These are phyloP conservation scores for Pleurotus sapidus DNA, from an alignment of 768 basidiomycete genomes.

Conservation along the genomic window DNA sequence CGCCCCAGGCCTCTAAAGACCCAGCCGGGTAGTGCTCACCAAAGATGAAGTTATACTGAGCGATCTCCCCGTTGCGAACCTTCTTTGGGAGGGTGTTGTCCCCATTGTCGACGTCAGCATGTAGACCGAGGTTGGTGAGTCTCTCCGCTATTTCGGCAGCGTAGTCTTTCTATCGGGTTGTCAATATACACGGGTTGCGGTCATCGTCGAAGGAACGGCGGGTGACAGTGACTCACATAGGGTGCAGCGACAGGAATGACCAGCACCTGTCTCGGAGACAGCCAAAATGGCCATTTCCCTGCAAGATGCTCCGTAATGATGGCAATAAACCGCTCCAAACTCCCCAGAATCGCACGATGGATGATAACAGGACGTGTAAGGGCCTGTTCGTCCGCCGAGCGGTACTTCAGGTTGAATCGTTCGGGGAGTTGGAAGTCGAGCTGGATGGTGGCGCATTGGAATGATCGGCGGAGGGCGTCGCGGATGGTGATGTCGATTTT, in stretches of 20 bases:
- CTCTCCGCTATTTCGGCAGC: slow-evolving; percentile 75
- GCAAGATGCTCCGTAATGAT: slow-evolving; percentile 97
- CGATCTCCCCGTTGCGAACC: slow-evolving; percentile 94
- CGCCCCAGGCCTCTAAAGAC: neutral
- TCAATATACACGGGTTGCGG: neutral
- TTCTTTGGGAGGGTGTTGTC: slow-evolving; percentile 95
- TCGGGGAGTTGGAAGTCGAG: slow-evolving; percentile 98
- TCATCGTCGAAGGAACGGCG: neutral
- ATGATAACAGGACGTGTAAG: slow-evolving; percentile 92
- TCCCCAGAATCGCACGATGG: slow-evolving; percentile 94
- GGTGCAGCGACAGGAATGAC: slow-evolving; percentile 92
- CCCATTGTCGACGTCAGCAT: slow-evolving; percentile 89
- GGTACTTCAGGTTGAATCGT: slow-evolving; percentile 93
- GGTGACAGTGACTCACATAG: slow-evolving; percentile 80
- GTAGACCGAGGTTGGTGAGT: slow-evolving; percentile 70
- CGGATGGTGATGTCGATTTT: slow-evolving; percentile 98
- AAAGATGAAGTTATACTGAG: slow-evolving; percentile 97
- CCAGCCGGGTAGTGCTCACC: slow-evolving; percentile 47
- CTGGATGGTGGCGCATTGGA: slow-evolving; percentile 98
- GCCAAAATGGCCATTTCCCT: slow-evolving; percentile 99
- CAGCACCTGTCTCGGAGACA: slow-evolving; percentile 93
- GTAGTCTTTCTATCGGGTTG: slow-evolving; percentile 73
- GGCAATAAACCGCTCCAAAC: slow-evolving; percentile 92
- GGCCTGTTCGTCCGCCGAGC: slow-evolving; percentile 67
- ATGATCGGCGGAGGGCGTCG: slow-evolving; percentile 88